Percentiles rank a stretch among this genome's conserved stretches.
phyloP scores from a whole-genome alignment of 2,329 filamentous ascomycete species.

The Capronia epimyces region DNA sequence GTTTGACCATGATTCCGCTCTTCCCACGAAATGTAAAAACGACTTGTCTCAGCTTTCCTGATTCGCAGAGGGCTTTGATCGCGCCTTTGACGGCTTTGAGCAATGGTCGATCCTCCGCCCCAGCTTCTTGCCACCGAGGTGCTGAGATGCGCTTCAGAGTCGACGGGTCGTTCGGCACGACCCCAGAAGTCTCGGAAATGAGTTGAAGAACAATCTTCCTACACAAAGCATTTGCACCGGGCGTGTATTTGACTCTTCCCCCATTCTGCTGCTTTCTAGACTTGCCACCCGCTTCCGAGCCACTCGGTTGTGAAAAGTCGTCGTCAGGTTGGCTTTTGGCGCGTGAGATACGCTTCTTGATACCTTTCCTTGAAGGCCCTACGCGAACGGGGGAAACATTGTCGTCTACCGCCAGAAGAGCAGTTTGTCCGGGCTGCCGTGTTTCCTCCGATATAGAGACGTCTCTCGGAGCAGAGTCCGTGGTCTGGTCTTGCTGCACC shows the following conservation, averaged over 20 bases:
- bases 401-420: background rate
- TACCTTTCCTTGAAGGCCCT: background rate
- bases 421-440: background rate
- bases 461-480: background rate
- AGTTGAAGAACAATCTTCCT: constrained; percentile 52
- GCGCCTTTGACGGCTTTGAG: constrained; percentile 48
- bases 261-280: background rate
- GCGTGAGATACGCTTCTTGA: constrained; percentile 1
- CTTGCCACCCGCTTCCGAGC: background rate
- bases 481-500: background rate
- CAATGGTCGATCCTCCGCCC: constrained; percentile 46
- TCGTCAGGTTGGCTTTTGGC: background rate
- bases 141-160: constrained; percentile 29
- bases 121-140: constrained; percentile 44
- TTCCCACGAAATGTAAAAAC: constrained; percentile 48
- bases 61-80: constrained; percentile 47
- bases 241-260: background rate
- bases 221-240: constrained; percentile 9
- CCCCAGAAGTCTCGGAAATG: constrained; percentile 49
- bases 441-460: background rate
- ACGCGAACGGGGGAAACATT: background rate
- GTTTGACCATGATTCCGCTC: constrained; percentile 47
- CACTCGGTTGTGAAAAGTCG: background rate
- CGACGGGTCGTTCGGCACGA: constrained; percentile 50
- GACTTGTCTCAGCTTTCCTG: constrained; percentile 49